Evolutionary conservation across 2,329 filamentous ascomycete genomes (phyloP).

Genomic region (Cercospora sesami): DNA sequence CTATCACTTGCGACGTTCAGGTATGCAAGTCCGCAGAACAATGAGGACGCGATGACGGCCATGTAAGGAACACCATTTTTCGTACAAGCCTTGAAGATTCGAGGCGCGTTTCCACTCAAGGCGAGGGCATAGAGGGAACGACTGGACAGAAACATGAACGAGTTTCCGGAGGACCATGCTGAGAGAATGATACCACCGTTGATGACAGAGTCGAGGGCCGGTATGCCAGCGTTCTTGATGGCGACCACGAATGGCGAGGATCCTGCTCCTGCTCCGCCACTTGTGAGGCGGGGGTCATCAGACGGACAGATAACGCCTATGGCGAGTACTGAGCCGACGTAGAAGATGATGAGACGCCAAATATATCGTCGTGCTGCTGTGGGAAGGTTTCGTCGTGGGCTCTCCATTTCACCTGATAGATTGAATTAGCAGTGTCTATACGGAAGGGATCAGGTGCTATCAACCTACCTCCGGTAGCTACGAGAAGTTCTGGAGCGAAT

Average conservation of each 20-base stretch:
- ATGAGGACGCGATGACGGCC: conserved; percentile 47
- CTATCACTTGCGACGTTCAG: conserved; percentile 49
- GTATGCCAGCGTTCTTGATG: conserved; percentile 52
- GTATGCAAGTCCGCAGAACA: conserved; percentile 52
- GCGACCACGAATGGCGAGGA: conserved; percentile 40
- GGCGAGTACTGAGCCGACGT: conserved; percentile 58
- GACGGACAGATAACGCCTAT: conserved; percentile 62
- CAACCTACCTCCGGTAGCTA: conserved; percentile 43
- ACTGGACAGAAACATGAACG: conserved; percentile 55
- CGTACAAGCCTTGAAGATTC: conserved; percentile 55
- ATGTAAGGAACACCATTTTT: conserved; percentile 59
- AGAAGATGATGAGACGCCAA: conserved; percentile 64
- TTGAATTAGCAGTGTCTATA: conserved; percentile 29
- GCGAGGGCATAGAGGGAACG: conserved; percentile 58
- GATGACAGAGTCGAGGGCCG: conserved; percentile 64
- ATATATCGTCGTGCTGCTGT: conserved; percentile 61
- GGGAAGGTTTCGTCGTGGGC: conserved; percentile 60
- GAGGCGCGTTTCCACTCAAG: conserved; percentile 65
- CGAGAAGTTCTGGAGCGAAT: conserved; percentile 57
- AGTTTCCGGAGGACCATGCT: conserved; percentile 60
- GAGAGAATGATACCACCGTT: conserved; percentile 68
- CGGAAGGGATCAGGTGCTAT: neutral
- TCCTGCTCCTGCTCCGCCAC: conserved; percentile 30
- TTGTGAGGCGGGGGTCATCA: conserved; percentile 53
- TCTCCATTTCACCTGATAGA: conserved; percentile 61